Conservation (phyloP, 2,329 filamentous ascomycete genomes). For the Aspergillus sp. region DNA sequence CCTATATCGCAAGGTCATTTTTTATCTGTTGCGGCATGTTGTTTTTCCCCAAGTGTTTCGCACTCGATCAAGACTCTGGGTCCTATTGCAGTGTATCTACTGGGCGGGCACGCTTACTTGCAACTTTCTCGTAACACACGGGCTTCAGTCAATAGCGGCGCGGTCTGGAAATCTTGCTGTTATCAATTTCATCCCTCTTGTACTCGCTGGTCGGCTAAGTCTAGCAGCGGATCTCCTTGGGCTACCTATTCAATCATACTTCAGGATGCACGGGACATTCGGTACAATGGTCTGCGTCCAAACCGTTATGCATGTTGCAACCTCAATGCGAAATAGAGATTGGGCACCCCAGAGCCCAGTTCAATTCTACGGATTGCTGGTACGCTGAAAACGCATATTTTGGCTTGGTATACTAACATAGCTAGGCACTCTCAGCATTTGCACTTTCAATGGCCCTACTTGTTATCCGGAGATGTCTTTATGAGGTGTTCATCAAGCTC, state of each 20-base stretch:
- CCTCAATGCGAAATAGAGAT: constrained; percentile 24
- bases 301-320: constrained; percentile 19
- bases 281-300: constrained; percentile 23
- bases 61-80: constrained; percentile 12
- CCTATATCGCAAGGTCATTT: constrained; percentile 3
- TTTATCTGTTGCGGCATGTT: constrained; percentile 15
- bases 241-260: constrained; percentile 23
- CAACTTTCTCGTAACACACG: constrained; percentile 15
- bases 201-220: constrained; percentile 18
- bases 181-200: constrained; percentile 19
- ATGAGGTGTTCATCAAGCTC: constrained; percentile 7
- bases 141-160: constrained; percentile 9
- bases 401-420: neutral
- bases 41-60: constrained; percentile 15
- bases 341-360: constrained; percentile 1
- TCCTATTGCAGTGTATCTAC: constrained; percentile 18
- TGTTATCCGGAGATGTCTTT: constrained; percentile 11
- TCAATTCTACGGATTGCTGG: constrained; percentile 17
- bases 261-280: constrained; percentile 23
- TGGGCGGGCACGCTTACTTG: constrained; percentile 14
- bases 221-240: constrained; percentile 23
- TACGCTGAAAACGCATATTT: constrained; percentile 3
- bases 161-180: constrained; percentile 19
- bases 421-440: neutral
- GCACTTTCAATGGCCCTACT: constrained; percentile 6